Evolutionary conservation across 2,329 filamentous ascomycete species (phyloP).

Genomic region (Macrophomina phaseolina): DNA sequence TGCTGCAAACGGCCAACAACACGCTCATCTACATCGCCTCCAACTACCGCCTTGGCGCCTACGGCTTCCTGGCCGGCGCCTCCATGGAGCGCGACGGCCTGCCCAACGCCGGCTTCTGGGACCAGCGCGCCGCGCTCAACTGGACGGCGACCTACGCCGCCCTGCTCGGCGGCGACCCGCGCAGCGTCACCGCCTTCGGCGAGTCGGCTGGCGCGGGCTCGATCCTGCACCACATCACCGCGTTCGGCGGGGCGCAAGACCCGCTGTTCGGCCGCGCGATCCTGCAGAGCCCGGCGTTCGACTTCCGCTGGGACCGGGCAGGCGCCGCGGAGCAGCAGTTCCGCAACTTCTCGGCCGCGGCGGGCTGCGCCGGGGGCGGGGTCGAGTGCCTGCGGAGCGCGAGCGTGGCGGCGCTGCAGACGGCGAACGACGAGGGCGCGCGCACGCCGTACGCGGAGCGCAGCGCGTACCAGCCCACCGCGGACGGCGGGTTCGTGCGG

Average conservation of each 20-base stretch:
- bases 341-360: constrained; percentile 34
- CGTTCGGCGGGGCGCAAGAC: constrained; percentile 50
- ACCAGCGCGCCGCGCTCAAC: constrained; percentile 52
- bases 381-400: constrained; percentile 40
- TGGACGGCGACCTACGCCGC: constrained; percentile 57
- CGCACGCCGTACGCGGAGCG: constrained; percentile 32
- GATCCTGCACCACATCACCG: constrained; percentile 58
- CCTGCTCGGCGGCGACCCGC: constrained; percentile 55
- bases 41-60: constrained; percentile 54
- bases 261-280: constrained; percentile 51
- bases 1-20: constrained; percentile 44
- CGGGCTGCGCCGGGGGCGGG: constrained; percentile 42
- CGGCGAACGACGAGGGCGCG: constrained; percentile 35
- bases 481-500: constrained; percentile 42
- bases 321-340: constrained; percentile 36
- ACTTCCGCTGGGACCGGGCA: constrained; percentile 32
- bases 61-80: constrained; percentile 54
- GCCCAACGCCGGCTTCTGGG: constrained; percentile 50
- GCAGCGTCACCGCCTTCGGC: constrained; percentile 56
- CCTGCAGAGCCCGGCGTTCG: constrained; percentile 41
- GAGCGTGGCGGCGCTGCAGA: constrained; percentile 33
- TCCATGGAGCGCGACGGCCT: constrained; percentile 51
- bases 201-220: constrained; percentile 59
- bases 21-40: constrained; percentile 56
- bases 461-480: constrained; percentile 41